These are phyloP conservation scores for Geopyxis carbonaria DNA, from an alignment of 495 filamentous ascomycete genomes.

Conservation along the genomic window DNA sequence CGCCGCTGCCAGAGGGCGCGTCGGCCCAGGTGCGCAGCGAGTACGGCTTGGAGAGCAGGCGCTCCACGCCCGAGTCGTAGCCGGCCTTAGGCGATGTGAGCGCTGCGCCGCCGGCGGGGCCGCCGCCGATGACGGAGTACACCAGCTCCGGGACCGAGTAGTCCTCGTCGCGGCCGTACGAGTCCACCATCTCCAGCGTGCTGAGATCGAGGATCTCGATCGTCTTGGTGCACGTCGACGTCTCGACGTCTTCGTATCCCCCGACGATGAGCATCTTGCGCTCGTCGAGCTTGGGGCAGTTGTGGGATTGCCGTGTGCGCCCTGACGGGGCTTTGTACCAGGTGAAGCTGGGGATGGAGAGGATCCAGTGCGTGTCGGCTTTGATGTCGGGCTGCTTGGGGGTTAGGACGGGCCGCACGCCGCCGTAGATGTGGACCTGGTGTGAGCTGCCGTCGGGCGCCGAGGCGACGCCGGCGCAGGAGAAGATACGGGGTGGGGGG, in stretches of 20 bases:
- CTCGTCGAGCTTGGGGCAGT: constrained; percentile 5
- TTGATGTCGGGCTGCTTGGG: neutral
- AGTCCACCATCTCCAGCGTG: too few species aligned
- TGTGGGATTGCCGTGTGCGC: neutral
- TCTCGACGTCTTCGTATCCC: neutral
- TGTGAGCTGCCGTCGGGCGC: constrained; percentile 48
- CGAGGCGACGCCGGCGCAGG: constrained; percentile 48
- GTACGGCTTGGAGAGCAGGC: too few species aligned
- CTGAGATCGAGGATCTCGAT: constrained; percentile 8
- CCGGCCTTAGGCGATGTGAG: too few species aligned
- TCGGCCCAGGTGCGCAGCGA: too few species aligned
- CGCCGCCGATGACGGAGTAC: too few species aligned
- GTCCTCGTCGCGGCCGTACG: too few species aligned
- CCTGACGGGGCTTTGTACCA: constrained; percentile 39
- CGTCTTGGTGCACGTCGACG: neutral
- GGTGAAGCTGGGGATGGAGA: constrained; percentile 52
- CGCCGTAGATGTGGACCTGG: constrained; percentile 56
- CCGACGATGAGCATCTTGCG: constrained; percentile 6
- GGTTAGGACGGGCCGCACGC: constrained; percentile 27
- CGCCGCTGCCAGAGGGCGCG: too few species aligned
- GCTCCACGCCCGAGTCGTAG: too few species aligned
- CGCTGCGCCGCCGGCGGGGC: too few species aligned
- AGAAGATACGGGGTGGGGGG: constrained; percentile 45
- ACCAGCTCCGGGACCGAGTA: too few species aligned
- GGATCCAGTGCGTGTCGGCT: constrained; percentile 55